A percentile compares a stretch with the other conserved stretches of the same genome.
Evolutionary conservation across 768 basidiomycete genomes (phyloP).

Genomic region (Collybia nuda): DNA sequence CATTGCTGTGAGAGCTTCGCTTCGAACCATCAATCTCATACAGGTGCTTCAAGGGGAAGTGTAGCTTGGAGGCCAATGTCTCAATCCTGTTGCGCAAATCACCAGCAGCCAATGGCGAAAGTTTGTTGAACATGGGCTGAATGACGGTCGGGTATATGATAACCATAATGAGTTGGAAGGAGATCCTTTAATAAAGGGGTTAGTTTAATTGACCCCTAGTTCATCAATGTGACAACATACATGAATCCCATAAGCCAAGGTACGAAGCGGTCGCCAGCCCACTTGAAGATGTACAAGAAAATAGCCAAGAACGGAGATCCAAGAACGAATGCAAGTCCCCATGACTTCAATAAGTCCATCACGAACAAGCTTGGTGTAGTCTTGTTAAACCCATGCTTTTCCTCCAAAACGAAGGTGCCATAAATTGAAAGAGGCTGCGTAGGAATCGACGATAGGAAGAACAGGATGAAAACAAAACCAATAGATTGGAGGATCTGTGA

Average conservation of each 20-base stretch:
- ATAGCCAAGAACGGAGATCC: constrained; percentile 85
- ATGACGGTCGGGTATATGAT: constrained; percentile 84
- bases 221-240: constrained; percentile 41
- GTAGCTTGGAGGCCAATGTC: constrained; percentile 71
- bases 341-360: constrained; percentile 78
- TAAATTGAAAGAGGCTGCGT: constrained; percentile 78
- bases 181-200: constrained; percentile 46
- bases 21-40: constrained; percentile 98
- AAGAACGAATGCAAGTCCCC: constrained; percentile 66
- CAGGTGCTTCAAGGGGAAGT: constrained; percentile 91
- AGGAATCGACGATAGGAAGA: constrained; percentile 64
- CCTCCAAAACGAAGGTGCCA: constrained; percentile 91
- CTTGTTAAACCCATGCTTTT: constrained; percentile 97
- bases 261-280: constrained; percentile 92
- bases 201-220: background rate
- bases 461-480: constrained; percentile 68
- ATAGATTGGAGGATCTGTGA: constrained; percentile 82
- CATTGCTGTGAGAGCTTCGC: constrained; percentile 92
- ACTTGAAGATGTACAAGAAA: constrained; percentile 88
- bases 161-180: constrained; percentile 84
- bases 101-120: constrained; percentile 79
- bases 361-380: constrained; percentile 77
- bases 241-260: constrained; percentile 93
- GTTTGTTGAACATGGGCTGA: constrained; percentile 96
- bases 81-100: constrained; percentile 81